Evolutionary conservation across 805 yeast genomes (phyloP), one percentile per base, ranked within the genome.

Genomic region (Tetrapisispora pingtungensis): DNA sequence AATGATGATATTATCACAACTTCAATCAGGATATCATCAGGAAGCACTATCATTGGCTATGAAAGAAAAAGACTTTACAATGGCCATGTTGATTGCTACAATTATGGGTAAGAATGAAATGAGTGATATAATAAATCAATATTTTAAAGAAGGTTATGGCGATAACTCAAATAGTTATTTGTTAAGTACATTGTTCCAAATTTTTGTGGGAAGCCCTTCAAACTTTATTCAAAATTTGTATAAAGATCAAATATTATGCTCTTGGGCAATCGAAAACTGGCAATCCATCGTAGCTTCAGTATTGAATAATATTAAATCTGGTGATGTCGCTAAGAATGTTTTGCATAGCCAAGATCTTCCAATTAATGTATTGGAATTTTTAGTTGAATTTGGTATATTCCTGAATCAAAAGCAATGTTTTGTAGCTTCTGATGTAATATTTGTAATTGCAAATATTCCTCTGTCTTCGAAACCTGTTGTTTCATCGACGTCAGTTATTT

Each of bases 31-130:
- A 1, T 71, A 80, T 45, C 74, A 79, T 20, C 77, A 74, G 13
- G 73, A 70, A 5, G 96, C 96, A 0, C 62, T 88, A 40, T 68
- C 72, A 20, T 66, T 70, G 44, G 80, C 93, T 1, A 59, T 88
- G 17, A 68, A 73, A 1, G 74, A 76, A 43, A 74, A 77, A 10
- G 84, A 85, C 51, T 89, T 85, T 82, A 79, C 90, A 0, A 69
- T 88, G 61, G 83, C 96, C 0, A 63, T 90, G 44, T 59, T 87
- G 27, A 67, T 89, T 41, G 80, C 94, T 1, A 74, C 80, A 47
- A 61, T 85, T 15, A 65, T 78, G 24, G 82, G 93, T 2, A 74
- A 75, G 18, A 80, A 77, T 3, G 69, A 70, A 33, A 81, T 84
- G 75, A 62, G 75, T 5, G 64, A 66, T 30, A 73, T 81, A 2